Evolutionary conservation across 164 flowering plant genomes (phyloP).

Genomic region (Pachysandra terminalis): DNA sequence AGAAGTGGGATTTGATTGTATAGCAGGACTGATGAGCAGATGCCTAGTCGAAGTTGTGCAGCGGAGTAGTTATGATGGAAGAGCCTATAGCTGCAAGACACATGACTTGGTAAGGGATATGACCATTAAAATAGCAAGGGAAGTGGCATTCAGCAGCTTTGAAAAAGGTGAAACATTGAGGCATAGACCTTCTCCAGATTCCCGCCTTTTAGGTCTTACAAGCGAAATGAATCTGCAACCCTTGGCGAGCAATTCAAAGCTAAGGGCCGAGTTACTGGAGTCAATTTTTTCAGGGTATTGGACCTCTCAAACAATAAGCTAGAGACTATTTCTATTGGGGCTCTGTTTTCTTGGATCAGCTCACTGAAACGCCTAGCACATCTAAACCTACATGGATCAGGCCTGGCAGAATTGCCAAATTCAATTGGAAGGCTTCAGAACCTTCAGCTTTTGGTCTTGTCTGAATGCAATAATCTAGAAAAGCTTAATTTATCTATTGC

Average conservation of each 20-base stretch:
- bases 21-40: conserved; percentile 13
- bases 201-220: conserved; percentile 12
- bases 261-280: no score
- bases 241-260: conserved; percentile 1
- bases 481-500: conserved; percentile 1
- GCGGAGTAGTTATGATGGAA: conserved; percentile 21
- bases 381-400: conserved; percentile 11
- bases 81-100: conserved; percentile 22
- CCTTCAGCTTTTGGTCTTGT: conserved; percentile 14
- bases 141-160: conserved; percentile 19
- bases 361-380: conserved; percentile 19
- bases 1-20: conserved; percentile 14
- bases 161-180: conserved; percentile 8
- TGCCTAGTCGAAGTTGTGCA: conserved; percentile 21
- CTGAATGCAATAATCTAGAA: conserved; percentile 9
- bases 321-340: background rate
- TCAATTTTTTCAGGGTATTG: no score
- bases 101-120: conserved; percentile 26
- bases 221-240: background rate
- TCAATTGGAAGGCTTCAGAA: conserved; percentile 12
- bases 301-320: no score
- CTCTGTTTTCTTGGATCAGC: conserved; percentile 11
- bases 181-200: background rate
- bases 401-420: conserved; percentile 10
- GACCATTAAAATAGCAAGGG: conserved; percentile 16